A percentile compares a stretch with the other conserved stretches of the same genome.
Evolutionary conservation across 1,284 basidiomycete species (phyloP).

Genomic region (Trichosporon ovoides): DNA sequence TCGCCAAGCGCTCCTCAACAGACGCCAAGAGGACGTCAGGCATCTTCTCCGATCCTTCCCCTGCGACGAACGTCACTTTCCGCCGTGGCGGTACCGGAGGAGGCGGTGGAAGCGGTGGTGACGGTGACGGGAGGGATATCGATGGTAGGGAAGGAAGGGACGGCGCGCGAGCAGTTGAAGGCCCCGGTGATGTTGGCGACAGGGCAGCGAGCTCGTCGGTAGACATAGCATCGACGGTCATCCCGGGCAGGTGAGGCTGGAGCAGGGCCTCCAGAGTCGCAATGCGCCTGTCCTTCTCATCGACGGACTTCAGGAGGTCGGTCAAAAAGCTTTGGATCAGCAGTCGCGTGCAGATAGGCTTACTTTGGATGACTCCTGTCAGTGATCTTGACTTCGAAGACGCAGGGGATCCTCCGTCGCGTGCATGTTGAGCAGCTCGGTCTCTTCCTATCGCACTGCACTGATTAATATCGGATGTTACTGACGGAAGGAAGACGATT

Average conservation of each 20-base stretch:
- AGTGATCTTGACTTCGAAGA: constrained; percentile 5
- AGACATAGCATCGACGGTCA: not conserved
- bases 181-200: not conserved
- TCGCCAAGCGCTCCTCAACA: constrained; percentile 3
- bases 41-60: not conserved
- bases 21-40: not conserved
- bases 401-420: not conserved
- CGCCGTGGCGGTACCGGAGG: not conserved
- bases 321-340: constrained; percentile 12
- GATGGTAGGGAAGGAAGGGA: not conserved
- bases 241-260: constrained; percentile 1
- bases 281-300: constrained; percentile 12
- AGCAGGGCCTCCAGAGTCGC: constrained; percentile 8
- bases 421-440: not conserved
- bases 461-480: not conserved
- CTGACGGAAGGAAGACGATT: not conserved
- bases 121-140: too few relatives aligned
- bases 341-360: not conserved
- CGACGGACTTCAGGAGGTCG: constrained; percentile 9
- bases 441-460: not conserved
- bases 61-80: not conserved
- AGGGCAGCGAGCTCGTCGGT: constrained; percentile 1
- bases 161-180: not conserved
- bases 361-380: constrained; percentile 14
- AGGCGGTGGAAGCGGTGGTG: not conserved